phyloP scores from a whole-genome alignment of 345 rosid genomes.

The Acer saccharum region DNA sequence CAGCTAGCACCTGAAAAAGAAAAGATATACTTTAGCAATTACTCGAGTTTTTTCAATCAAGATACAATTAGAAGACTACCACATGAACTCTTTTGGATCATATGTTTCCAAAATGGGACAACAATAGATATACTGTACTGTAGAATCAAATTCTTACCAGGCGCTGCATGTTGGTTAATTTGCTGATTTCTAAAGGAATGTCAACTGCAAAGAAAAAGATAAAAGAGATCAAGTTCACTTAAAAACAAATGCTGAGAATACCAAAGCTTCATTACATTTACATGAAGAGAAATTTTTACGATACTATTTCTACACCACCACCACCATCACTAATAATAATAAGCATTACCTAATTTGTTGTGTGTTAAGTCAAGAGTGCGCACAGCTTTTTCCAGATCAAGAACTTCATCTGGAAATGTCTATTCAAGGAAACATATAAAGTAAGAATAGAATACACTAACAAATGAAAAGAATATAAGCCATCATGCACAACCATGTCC shows the following conservation, averaged over 20 bases:
- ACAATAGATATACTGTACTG: not conserved
- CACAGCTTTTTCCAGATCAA: slow-evolving; percentile 70
- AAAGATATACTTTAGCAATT: slow-evolving; percentile 10
- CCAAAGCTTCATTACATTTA: not conserved
- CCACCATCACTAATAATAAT: not conserved
- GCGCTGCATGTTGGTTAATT: slow-evolving; percentile 83
- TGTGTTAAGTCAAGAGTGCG: slow-evolving; percentile 88
- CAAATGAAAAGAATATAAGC: slow-evolving; percentile 7
- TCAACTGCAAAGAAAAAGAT: slow-evolving; percentile 59
- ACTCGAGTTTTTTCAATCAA: not conserved
- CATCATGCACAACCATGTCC: slow-evolving; percentile 10
- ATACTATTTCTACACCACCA: not conserved
- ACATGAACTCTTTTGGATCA: not conserved
- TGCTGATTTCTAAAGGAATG: slow-evolving; percentile 78
- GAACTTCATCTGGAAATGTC: slow-evolving; percentile 82
- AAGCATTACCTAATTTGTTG: slow-evolving; percentile 75
- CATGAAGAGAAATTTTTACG: not conserved
- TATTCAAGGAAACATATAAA: slow-evolving; percentile 43
- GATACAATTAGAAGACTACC: slow-evolving; percentile 2
- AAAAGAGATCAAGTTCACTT: slow-evolving; percentile 2
- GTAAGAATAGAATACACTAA: not conserved
- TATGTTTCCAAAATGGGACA: not conserved
- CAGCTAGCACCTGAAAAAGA: slow-evolving; percentile 63
- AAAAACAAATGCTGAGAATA: slow-evolving; percentile 4
- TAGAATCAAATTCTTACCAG: slow-evolving; percentile 51